These are phyloP conservation scores for Plasmodium gallinaceum DNA, from an alignment of 169 alveolate genomes.

Conservation along the genomic window DNA sequence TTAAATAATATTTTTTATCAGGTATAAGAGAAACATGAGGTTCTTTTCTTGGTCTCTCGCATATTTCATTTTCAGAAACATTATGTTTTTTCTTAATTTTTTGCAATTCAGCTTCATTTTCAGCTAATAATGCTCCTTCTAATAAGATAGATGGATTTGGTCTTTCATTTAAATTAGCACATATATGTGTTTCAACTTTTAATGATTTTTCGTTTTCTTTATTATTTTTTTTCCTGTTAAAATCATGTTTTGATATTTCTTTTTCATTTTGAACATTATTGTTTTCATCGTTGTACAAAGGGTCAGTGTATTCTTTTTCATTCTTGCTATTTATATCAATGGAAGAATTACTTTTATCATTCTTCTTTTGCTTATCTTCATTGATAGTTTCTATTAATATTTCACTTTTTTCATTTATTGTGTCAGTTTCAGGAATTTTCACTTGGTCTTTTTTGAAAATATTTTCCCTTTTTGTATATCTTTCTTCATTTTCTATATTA, in stretches of 20 bases:
- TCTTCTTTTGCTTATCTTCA: neutral
- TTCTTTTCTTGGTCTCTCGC: conserved; percentile 50
- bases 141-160: conserved; percentile 58
- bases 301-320: neutral
- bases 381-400: conserved; percentile 14
- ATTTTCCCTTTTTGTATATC: neutral
- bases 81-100: conserved; percentile 50
- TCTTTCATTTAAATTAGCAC: conserved; percentile 48
- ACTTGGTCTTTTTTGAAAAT: neutral
- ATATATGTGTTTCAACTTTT: conserved; percentile 40
- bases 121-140: conserved; percentile 68
- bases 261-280: conserved; percentile 13
- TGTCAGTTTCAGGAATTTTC: neutral
- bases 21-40: conserved; percentile 33
- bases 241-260: conserved; percentile 35
- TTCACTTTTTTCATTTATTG: neutral
- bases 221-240: neutral
- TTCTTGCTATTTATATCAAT: neutral
- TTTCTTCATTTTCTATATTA: neutral
- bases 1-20: conserved; percentile 30
- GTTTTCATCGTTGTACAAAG: neutral
- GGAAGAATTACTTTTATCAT: neutral
- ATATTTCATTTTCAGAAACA: conserved; percentile 50
- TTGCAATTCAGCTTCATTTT: conserved; percentile 59
- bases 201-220: conserved; percentile 11